These are phyloP conservation scores for Drechmeria coniospora DNA, from an alignment of 2,329 filamentous ascomycete species.

Conservation along the genomic window DNA sequence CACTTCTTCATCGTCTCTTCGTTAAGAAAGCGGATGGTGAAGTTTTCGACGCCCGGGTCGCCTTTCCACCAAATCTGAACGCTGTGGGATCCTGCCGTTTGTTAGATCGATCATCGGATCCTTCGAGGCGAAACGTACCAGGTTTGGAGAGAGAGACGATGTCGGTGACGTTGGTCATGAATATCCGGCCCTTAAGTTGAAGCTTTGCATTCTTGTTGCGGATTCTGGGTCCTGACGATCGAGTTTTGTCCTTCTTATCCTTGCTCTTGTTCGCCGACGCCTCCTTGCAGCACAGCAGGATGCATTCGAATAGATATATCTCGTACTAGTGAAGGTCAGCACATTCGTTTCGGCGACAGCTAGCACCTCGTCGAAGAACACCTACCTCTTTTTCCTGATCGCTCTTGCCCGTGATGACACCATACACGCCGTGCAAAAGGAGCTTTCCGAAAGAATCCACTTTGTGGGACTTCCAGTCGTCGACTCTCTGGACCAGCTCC, in stretches of 20 bases:
- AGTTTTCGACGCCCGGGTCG: constrained; percentile 88
- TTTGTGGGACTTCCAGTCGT: constrained; percentile 92
- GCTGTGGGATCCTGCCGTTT: constrained; percentile 61
- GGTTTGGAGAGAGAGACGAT: constrained; percentile 77
- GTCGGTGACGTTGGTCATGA: constrained; percentile 97
- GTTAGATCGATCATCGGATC: constrained; percentile 11
- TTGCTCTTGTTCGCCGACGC: constrained; percentile 70
- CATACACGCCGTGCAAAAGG: constrained; percentile 77
- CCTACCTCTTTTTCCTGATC: constrained; percentile 82
- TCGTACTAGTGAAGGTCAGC: constrained; percentile 53
- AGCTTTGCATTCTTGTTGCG: constrained; percentile 61
- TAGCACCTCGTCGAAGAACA: constrained; percentile 6
- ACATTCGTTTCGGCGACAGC: constrained; percentile 6
- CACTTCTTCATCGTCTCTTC: constrained; percentile 92
- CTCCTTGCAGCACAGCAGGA: constrained; percentile 94
- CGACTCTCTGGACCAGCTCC: constrained; percentile 68
- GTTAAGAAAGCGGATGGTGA: constrained; percentile 82
- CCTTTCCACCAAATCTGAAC: constrained; percentile 99
- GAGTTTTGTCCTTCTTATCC: constrained; percentile 56
- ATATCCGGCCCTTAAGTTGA: constrained; percentile 91
- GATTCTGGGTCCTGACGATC: constrained; percentile 38
- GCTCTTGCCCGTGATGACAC: constrained; percentile 76
- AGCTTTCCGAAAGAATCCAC: constrained; percentile 86
- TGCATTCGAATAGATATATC: constrained; percentile 92
- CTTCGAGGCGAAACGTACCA: constrained; percentile 37